phyloP scores from a whole-genome alignment of 2,329 filamentous ascomycete species.

The Triangularia verruculosa region DNA sequence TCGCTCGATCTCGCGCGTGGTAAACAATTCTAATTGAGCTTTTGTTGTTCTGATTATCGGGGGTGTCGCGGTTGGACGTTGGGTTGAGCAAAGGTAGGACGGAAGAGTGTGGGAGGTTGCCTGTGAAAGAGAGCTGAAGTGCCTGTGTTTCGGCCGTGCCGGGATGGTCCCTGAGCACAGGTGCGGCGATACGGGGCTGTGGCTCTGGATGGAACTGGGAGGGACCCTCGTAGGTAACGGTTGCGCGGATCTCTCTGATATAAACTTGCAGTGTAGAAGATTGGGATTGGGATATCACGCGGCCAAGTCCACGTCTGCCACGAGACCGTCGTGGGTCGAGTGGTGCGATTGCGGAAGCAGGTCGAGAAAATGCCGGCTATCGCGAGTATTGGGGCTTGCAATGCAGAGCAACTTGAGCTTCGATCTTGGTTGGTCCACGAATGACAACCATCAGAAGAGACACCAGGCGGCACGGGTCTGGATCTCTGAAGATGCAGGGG shows the following conservation, averaged over 20 bases:
- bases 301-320: constrained; percentile 31
- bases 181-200: background rate
- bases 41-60: background rate
- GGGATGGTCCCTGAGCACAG: background rate
- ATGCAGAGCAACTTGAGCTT: constrained; percentile 5
- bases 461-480: constrained; percentile 11
- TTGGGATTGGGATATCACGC: constrained; percentile 24
- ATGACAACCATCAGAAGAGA: constrained; percentile 5
- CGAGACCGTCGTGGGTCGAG: constrained; percentile 27
- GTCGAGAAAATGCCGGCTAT: constrained; percentile 8
- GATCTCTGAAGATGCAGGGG: constrained; percentile 6
- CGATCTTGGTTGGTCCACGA: constrained; percentile 7
- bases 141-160: background rate
- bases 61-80: background rate
- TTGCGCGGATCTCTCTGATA: background rate
- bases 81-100: background rate
- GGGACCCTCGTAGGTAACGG: background rate
- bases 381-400: constrained; percentile 2
- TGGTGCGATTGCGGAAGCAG: constrained; percentile 14
- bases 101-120: background rate
- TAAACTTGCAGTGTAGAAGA: background rate
- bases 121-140: background rate
- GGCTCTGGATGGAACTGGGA: background rate
- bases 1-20: constrained; percentile 6
- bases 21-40: background rate